Evolutionary conservation across 441 rosid species (phyloP), one percentile per base, ranked within the genome.

Genomic region (Rhodomyrtus psidioides): DNA sequence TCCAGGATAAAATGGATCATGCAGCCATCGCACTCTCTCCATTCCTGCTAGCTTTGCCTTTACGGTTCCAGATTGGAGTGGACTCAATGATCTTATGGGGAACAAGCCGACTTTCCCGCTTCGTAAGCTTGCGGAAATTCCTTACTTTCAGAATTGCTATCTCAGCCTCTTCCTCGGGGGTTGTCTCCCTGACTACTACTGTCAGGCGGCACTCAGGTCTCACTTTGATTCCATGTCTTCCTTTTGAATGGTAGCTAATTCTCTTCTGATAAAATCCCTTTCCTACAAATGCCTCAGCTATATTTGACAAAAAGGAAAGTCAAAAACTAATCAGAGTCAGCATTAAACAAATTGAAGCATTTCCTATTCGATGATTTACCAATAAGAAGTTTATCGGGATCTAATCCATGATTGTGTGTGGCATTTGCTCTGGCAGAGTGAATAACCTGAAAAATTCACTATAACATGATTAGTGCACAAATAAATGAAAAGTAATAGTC

Each of bases 371-470:
- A 60, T 88, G 56, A 84, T 93, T 88, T 90, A 96, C 99, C 96
- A 88, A 97, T 93, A 74, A 96, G 94, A 79, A 96, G 98, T 87
- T 94, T 93, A 27, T 94, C 96, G 6, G 95, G 91, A 90, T 97
- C 95, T 87, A 97, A 87, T 70, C 97, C 98, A 89, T 97, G 98
- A 89, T 97, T 97, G 87, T 97, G 99, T 51, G 93, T 86, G 76
- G 99, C 99, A 89, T 97, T 95, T 83, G 97, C 99, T 87, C 94
- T 91, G 49, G 98, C 98, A 24, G 98, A 96, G 91, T 94, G 99
- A 85, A 97, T 92, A 89, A 97, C 98, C 98, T 96, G 86, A 84
- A 86, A 34, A 65, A 23, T 51, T 81, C 6, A 4, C 30, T 53
- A 44, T 44, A 12, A 82, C 46, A 53, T 24, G 60, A 82, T 55